Conservation (phyloP, 2,329 filamentous ascomycete genomes). For the Fusarium vanettenii region DNA sequence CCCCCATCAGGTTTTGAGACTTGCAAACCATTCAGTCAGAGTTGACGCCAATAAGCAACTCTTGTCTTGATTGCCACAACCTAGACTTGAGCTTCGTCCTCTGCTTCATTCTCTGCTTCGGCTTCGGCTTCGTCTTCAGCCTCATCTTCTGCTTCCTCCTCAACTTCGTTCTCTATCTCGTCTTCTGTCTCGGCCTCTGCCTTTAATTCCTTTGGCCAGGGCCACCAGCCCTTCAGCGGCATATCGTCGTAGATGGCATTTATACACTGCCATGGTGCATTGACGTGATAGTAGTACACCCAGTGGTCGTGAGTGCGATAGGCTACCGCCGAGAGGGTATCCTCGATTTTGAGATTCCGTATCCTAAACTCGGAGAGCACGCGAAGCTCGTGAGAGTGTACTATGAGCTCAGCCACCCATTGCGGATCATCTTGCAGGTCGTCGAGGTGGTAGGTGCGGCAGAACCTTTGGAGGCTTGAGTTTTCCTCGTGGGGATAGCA, state of each 20-base stretch:
- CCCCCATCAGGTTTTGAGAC: not conserved
- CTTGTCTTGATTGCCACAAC: not conserved
- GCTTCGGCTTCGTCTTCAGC: not conserved
- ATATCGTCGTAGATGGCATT: not conserved
- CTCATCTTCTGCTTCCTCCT: not conserved
- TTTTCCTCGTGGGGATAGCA: not conserved
- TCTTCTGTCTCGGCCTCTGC: not conserved
- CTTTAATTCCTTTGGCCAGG: not conserved
- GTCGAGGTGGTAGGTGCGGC: not conserved
- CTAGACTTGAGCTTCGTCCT: not conserved
- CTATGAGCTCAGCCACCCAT: not conserved
- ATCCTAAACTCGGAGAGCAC: not conserved
- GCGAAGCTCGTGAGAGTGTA: not conserved
- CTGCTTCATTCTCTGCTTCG: not conserved
- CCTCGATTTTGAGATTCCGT: not conserved
- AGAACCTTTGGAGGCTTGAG: not conserved
- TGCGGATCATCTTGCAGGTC: not conserved
- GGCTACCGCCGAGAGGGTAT: not conserved
- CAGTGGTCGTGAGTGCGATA: not conserved
- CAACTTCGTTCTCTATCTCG: not conserved
- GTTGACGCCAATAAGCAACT: not conserved
- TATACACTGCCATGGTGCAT: not conserved
- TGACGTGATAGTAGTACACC: not conserved
- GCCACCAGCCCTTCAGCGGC: not conserved
- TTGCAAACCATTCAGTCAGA: not conserved